Base-by-base conservation (phyloP, 371 early-diverging fungal species). In the Mortierella sp. region DNA sequence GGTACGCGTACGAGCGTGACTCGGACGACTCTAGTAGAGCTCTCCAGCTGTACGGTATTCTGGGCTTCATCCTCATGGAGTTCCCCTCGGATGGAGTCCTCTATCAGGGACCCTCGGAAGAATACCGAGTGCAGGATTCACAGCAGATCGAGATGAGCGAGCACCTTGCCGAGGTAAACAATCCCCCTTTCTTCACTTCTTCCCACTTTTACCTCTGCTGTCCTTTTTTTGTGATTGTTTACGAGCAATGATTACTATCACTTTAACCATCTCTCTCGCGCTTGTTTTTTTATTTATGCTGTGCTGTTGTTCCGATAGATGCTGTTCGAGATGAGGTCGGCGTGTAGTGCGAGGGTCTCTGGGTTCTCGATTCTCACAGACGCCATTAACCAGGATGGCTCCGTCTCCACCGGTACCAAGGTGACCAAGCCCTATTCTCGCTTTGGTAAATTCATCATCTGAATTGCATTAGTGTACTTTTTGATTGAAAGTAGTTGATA, bases 11-110 rank as follows among this genome's bases (percentile, higher is more conserved):
- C 31, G 39, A 71, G 29, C 64, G 73, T 2, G 26, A 22, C 22
- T 31, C 26, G n/a, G 5, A 24, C 2, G 29, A 69, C 44, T 26
- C 43, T 29, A 41, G 29, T 9, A n/a, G 40, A 19, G 64, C 45
- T 29, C 70, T 80, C 6, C 70, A 80, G 3, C 24, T 13, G 24
- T 76, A 65, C 37, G 73, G 80, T 0, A 43, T 80, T 29, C 22
- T 76, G 29, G 80, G 80, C 2, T 69, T 71, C n/a, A 50, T 76
- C 37, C 22, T 80, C 22, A 72, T 48, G 61, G 65, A 61, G 26
- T 70, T 67, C 19, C 80, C 76, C 0, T 40, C 22, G 4, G 65
- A 68, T 11, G 80, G 80, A 3, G 31, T 69, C n/a, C 40, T 71
- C 0, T 72, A 80, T 26, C 68, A 64, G 14, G 79, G 75, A 0